These are phyloP conservation scores for Yamadazyma diddensiae DNA, from an alignment of 1,139 yeast genomes.

Conservation along the genomic window DNA sequence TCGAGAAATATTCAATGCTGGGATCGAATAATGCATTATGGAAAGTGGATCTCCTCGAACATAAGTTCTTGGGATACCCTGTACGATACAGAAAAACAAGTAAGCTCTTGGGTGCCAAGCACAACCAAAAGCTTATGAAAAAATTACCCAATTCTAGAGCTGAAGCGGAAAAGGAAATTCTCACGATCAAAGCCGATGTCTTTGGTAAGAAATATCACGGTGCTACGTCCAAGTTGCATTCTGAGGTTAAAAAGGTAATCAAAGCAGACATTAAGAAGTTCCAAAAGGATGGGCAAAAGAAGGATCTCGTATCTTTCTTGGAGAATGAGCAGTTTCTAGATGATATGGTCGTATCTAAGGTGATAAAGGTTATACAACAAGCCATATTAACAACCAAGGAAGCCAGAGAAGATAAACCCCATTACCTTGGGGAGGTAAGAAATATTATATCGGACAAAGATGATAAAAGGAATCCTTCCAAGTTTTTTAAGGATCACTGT, in stretches of 20 bases:
- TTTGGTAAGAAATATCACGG: constrained; percentile 53
- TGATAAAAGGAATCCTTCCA: constrained; percentile 39
- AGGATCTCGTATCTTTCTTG: constrained; percentile 7
- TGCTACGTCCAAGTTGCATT: constrained; percentile 38
- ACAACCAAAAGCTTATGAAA: constrained; percentile 42
- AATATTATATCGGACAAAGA: constrained; percentile 26
- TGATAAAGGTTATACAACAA: constrained; percentile 28
- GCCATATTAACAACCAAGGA: constrained; percentile 27
- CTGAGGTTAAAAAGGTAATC: constrained; percentile 29
- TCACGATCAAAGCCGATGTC: constrained; percentile 42
- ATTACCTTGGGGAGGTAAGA: constrained; percentile 27
- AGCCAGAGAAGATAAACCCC: constrained; percentile 29
- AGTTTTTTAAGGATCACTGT: constrained; percentile 46
- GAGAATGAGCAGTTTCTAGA: constrained; percentile 21
- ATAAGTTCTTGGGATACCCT: constrained; percentile 37
- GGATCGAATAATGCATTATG: constrained; percentile 27
- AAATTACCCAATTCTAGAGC: constrained; percentile 34
- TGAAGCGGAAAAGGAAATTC: constrained; percentile 44
- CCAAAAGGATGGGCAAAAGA: constrained; percentile 3
- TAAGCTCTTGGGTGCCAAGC: constrained; percentile 46
- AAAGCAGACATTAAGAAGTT: constrained; percentile 23
- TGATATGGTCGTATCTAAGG: constrained; percentile 30
- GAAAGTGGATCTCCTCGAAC: constrained; percentile 52
- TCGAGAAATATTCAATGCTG: constrained; percentile 5
- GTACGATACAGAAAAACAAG: constrained; percentile 58